Evolutionary conservation across 2,329 filamentous ascomycete genomes (phyloP), one percentile per base, ranked within the genome.

Genomic region (Colletotrichum simmondsii): DNA sequence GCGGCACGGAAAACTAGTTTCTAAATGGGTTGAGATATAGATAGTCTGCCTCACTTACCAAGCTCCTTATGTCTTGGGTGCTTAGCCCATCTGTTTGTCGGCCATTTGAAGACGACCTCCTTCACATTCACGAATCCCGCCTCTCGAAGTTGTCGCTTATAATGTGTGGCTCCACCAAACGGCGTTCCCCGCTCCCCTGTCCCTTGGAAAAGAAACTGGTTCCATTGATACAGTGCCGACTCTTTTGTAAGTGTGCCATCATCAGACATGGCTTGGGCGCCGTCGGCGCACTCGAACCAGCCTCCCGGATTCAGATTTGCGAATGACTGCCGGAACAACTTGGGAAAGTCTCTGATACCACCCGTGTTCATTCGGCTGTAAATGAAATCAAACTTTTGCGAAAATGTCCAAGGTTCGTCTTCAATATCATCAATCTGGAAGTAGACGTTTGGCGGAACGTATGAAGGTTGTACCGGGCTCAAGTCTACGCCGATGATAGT

Each of bases 371-470:
- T 68, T 8, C 73, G 75, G 57, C 65, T 71, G 58, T 77, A 73
- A 42, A 79, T 76, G 53, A 76, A 76, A 24, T 79, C 77, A 59
- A 79, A 83, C 6, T 79, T 77, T 32, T 78, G 76, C 3, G 74
- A 73, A 42, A 79, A 86, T 1, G 78, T 79, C 85, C 85, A 86
- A 53, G 76, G 74, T 28, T 79, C 77, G 30, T 83, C 79, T 56
- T 84, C 83, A 14, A 83, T 74, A 72, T 86, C 83, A 65, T 86
- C 85, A 52, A 92, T 86, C 74, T 91, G 85, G 75, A 92, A 92
- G 74, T 88, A 87, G 46, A 92, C 87, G 76, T 92, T 92, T 54
- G 86, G 84, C 4, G 90, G 90, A 2, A 91, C 86, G 79, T 83
- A 88, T 19, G 82, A 82, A 2, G 89, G 89, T 72, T 91, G 89